Evolutionary conservation across 2,329 filamentous ascomycete species (phyloP), one percentile per base, ranked within the genome.

Genomic region (Alternaria hordeiaustralica): DNA sequence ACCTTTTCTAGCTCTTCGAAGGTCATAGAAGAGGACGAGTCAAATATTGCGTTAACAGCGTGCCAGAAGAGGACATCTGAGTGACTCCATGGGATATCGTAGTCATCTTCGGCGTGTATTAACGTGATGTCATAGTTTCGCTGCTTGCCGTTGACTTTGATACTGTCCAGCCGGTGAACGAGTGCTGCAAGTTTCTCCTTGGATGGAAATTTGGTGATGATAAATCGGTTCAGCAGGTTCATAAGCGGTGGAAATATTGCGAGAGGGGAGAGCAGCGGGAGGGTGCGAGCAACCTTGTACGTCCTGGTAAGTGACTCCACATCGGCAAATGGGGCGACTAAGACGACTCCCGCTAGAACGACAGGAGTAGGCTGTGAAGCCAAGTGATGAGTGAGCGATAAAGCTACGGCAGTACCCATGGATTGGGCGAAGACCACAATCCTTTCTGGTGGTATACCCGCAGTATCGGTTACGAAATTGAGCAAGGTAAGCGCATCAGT

Each of bases 351-450:
- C 1, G 85, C 81, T 65, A 89, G 88, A 0, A 84, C 71, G 0
- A 82, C 71, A 0, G 86, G 83, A 3, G 79, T 74, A 0, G 78
- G 74, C 60, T 83, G 81, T 3, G 75, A 57, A 1, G 82, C 82
- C 49, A 83, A 81, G 49, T 84, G 79, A 33, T 83, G 77, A 1
- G 81, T 78, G 1, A 87, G 74, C 7, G 83, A 82, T 11, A 84
- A 67, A 28, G 79, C 80, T 9, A 87, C 84, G 0, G 84, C 87
- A 2, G 87, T 88, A 5, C 88, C 88, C 30, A 90, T 78, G 0
- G 86, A 88, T 68, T 90, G 88, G 1, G 81, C 84, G 62, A 87
- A 89, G 21, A 90, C 73, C n/a, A 88, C 80, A 43, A 88, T 89
- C 0, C 85, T 83, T 3, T 82, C 82, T 0, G 86, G 80, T 1